Base-by-base conservation (phyloP, 345 rosid species). In the Alliaria petiolata region DNA sequence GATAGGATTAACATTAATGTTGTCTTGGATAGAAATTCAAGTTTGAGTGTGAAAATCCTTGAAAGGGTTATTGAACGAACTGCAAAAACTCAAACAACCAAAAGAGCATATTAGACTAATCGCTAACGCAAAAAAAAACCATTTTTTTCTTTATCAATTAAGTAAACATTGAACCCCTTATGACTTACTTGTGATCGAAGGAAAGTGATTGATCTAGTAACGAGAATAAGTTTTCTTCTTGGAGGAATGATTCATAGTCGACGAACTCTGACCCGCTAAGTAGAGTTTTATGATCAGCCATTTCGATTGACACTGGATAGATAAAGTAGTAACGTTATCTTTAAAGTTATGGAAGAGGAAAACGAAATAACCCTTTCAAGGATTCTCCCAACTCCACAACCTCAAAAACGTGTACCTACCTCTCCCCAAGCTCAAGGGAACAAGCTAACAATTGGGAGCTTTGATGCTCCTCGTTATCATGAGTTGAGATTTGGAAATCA, bases 1-100 rank as follows among this genome's bases (percentile, higher is more conserved):
- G 54, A 65, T 35, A 9, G 78, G 85, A 70, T 14, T 8, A n/a
- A 28, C 59, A 53, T 53, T 13, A 38, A 30, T 59, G 65, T 36
- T 53, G 5, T 79, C 81, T 58, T 67, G 77, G 30, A 35, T 8
- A n/a, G 67, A 3, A 16, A 79, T 26, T 43, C 65, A 65, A 65
- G 34, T 19, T 35, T 71, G 79, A 14, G 15, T 72, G 56, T 56
- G 77, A 68, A 82, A 79, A 58, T 74, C 81, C 22, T 15, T 6
- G 10, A 53, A 13, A 46, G 36, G 54, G 53, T 36, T 56, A 19
- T 16, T 25, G 64, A 52, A 61, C 51, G 61, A 76, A 71, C 80
- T 72, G 73, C 70, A 36, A 44, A 60, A 20, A 49, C 4, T 16
- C 28, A 63, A 63, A 31, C 16, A 28, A 51, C 25, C 61, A 36